phyloP scores from a whole-genome alignment of 306 rosid genomes.

The Vigna hirtella region DNA sequence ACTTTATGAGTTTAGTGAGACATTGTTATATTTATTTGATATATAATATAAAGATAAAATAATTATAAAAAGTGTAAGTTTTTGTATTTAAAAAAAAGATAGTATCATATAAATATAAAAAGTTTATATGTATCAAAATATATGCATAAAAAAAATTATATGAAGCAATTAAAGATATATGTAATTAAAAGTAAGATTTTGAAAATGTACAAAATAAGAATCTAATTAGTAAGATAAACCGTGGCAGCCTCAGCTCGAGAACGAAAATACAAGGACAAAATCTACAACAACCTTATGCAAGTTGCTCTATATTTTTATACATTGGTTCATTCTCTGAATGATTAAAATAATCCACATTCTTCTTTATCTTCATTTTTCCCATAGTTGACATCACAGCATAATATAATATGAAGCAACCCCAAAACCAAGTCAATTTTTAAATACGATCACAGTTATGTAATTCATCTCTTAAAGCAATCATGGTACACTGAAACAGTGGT shows the following conservation, averaged over 20 bases:
- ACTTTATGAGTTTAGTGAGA: no score
- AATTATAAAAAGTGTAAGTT: no score
- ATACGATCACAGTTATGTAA: neutral
- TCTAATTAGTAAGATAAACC: constrained; percentile 37
- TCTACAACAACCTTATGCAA: constrained; percentile 25
- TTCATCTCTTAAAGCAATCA: constrained; percentile 31
- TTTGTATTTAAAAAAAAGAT: no score
- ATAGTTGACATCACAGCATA: neutral
- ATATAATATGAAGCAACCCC: constrained; percentile 20
- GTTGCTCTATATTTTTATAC: constrained; percentile 10
- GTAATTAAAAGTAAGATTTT: neutral
- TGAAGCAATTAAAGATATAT: neutral
- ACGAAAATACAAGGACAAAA: constrained; percentile 34
- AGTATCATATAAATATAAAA: no score
- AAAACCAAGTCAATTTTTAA: constrained; percentile 30
- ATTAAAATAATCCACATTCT: constrained; percentile 12
- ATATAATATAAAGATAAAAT: no score
- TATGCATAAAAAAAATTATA: no score
- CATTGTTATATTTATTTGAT: no score
- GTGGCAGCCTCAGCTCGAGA: neutral
- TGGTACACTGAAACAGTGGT: constrained; percentile 23
- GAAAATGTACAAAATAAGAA: neutral
- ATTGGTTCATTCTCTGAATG: neutral
- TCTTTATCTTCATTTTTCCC: neutral
- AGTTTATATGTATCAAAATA: no score